Evolutionary conservation across 2,329 filamentous ascomycete species (phyloP).

Genomic region (Claviceps capensis): DNA sequence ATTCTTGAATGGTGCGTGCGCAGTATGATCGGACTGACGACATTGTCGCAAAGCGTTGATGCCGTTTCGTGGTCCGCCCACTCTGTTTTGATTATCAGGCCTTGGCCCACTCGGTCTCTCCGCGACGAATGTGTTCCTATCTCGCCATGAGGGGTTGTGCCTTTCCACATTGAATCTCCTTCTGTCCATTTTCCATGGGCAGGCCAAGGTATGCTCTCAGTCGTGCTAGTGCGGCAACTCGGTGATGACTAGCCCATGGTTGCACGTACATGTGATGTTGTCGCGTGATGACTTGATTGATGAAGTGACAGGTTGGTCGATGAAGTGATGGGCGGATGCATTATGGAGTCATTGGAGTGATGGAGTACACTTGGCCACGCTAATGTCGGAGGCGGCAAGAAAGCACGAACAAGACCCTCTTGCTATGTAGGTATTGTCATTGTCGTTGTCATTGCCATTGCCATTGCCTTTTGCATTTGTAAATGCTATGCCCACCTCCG

Average conservation of each 20-base stretch:
- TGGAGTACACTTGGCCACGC: not conserved
- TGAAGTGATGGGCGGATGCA: not conserved
- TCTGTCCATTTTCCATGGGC: not conserved
- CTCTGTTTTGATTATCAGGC: not conserved
- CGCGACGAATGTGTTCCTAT: not conserved
- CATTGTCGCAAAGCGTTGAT: not conserved
- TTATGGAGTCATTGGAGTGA: not conserved
- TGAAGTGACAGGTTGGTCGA: not conserved
- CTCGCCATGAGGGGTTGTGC: not conserved
- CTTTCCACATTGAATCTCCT: not conserved
- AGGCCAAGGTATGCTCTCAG: not conserved
- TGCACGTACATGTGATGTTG: not conserved
- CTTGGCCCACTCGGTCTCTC: not conserved
- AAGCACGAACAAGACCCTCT: not conserved
- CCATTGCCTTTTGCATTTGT: not conserved
- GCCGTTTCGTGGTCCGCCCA: not conserved
- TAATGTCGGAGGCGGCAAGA: not conserved
- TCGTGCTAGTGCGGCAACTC: not conserved
- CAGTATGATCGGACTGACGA: not conserved
- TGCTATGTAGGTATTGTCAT: not conserved
- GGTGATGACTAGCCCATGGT: not conserved
- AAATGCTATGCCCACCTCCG: not conserved
- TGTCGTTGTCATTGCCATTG: not conserved
- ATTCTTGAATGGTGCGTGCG: not conserved
- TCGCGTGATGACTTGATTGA: not conserved